Evolutionary conservation across 2,329 filamentous ascomycete genomes (phyloP), one percentile per base, ranked within the genome.

Genomic region (Atkinsonella hypoxylon): DNA sequence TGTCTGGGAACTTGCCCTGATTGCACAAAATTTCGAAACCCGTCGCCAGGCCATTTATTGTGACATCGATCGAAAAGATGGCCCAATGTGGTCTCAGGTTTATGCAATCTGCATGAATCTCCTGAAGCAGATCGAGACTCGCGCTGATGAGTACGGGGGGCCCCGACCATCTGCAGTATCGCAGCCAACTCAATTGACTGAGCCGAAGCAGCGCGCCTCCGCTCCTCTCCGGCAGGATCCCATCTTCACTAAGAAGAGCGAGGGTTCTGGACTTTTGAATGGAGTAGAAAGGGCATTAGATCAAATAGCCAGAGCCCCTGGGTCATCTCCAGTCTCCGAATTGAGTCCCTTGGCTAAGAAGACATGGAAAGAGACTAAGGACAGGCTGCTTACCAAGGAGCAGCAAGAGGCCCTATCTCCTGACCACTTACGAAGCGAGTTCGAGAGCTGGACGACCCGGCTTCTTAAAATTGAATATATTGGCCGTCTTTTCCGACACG

Each of bases 1-100:
- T 15, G 85, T 95, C 66, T 95, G 90, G 90, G 91, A 97, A 62
- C 73, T 96, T 30, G 81, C 82, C 31, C 76, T 87, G 51, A 95
- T 96, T 58, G 83, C 87, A 38, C 78, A 85, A 51, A 77, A 81
- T 49, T 90, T 86, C 55, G 76, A 83, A 15, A 76, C 81, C n/a
- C 82, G 89, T 34, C 80, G 91, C 48, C 87, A 85, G 64, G 79
- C 81, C 18, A 88, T 97, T 50, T 96, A 87, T 66, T 81, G 83
- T 52, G 91, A 97, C 58, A 87, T 95, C 54, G 88, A 95, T 58
- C 85, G 89, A 53, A 80, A 81, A 49, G 85, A 84, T 43, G 88
- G 85, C 0, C 78, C 87, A 1, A 83, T 87, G 57, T 95, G 89
- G 87, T 81, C 82, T 9, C 89, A 95, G 59, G 76, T 95, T 45